phyloP scores from a whole-genome alignment of 208 protist genomes.

The Acanthamoeba royreba region DNA sequence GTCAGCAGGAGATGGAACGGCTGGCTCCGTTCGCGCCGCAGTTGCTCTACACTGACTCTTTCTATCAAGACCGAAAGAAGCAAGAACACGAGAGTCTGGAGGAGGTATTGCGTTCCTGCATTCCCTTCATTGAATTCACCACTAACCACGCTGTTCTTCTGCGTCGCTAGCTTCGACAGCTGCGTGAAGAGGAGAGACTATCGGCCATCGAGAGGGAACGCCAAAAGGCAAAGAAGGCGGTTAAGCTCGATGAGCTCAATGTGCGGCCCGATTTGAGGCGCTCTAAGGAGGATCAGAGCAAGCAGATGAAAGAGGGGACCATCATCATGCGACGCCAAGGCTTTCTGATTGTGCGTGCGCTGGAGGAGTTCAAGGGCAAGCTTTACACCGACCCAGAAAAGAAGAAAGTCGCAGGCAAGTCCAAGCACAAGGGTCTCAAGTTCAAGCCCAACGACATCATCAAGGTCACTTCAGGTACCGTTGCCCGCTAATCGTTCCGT shows the following conservation, averaged over 20 bases:
- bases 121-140: not conserved
- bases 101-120: not conserved
- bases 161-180: not conserved
- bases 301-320: not conserved
- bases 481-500: not conserved
- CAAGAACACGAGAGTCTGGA: not conserved
- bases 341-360: not conserved
- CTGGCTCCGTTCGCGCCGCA: not conserved
- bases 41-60: not conserved
- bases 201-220: not conserved
- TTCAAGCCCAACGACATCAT: slow-evolving; percentile 25
- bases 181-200: not conserved
- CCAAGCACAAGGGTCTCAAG: not conserved
- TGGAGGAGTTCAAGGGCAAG: not conserved
- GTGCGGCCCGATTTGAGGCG: not conserved
- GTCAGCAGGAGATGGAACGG: not conserved
- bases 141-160: not conserved
- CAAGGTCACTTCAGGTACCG: not conserved
- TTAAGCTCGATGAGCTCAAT: not conserved
- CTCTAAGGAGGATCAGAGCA: not conserved
- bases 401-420: not conserved
- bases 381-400: not conserved
- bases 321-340: not conserved
- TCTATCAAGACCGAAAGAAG: not conserved
- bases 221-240: not conserved